Evolutionary conservation across 768 basidiomycete species (phyloP).

Genomic region (Auriscalpium orientale): DNA sequence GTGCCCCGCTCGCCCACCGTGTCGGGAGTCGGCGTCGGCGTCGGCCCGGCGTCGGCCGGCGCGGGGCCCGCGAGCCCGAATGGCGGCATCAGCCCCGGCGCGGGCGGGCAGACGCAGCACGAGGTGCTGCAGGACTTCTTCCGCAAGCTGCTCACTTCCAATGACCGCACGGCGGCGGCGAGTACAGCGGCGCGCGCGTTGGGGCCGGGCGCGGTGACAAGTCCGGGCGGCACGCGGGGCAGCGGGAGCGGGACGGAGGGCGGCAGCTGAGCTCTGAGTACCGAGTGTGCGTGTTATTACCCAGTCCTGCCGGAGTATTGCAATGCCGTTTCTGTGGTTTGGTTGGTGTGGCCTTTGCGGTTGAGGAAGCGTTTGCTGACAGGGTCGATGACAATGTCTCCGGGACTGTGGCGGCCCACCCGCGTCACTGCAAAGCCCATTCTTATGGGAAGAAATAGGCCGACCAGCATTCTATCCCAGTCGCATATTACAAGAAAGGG

Average conservation of each 20-base stretch:
- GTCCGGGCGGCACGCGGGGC: neutral
- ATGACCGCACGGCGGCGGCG: constrained; percentile 40
- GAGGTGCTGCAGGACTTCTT: constrained; percentile 86
- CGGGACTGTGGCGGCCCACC: no score
- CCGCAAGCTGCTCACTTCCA: constrained; percentile 68
- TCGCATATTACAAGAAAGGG: neutral
- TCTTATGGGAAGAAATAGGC: no score
- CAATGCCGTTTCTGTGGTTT: no score
- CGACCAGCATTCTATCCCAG: no score
- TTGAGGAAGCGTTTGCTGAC: no score
- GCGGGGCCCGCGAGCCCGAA: constrained; percentile 19
- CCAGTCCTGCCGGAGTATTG: no score
- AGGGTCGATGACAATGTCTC: no score
- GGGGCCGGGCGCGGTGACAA: constrained; percentile 6
- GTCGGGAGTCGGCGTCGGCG: constrained; percentile 20
- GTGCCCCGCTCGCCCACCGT: constrained; percentile 18
- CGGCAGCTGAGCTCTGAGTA: neutral
- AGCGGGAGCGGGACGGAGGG: constrained; percentile 1
- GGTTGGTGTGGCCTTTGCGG: no score
- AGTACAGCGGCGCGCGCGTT: constrained; percentile 25
- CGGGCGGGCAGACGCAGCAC: constrained; percentile 62
- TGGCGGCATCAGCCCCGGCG: constrained; percentile 28
- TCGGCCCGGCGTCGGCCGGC: constrained; percentile 8
- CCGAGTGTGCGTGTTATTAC: no score
- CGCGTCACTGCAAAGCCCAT: no score